Base-by-base conservation (phyloP, 257 asterid genomes). In the Solanum habrochaites region DNA sequence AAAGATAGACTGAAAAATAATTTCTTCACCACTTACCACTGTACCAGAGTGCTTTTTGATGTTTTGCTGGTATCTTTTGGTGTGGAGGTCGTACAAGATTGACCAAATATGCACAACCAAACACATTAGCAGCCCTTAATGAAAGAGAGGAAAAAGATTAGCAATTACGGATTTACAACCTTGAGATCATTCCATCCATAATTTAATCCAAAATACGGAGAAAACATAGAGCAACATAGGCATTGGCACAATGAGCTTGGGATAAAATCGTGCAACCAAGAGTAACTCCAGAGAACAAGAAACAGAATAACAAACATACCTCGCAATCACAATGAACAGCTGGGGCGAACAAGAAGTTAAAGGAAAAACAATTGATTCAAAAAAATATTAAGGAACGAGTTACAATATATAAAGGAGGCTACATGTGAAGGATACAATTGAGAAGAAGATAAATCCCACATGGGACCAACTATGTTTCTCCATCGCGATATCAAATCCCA, bases 381-480 rank as follows among this genome's bases (percentile, higher is more conserved):
- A 88, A 67, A 37, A 88, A 87, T 78, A 62, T 81, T 82, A 58
- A 83, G 85, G 37, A 70, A 72, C 72, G 18, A 43, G 49, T 62
- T 58, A 71, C 70, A 56, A 82, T 66, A 25, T 40, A 11, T 29
- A 82, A 67, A 83, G 15, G 47, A 78, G 67, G 87, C 72, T 64
- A 29, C 77, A 60, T 32, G 83, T 45, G 42, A 90, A 94, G 99
- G 99, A 97, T 95, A 97, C 99, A 88, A 97, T 93, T 89, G 99
- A 97, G 93, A 96, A 97, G 88, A 95, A 95, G 93, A 97, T 97
- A 88, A 97, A 97, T 93, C 99, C 99, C 91, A 96, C 85, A 87
- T 97, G 99, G 77, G 99, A 95, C 99, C 98, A 96, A 93, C 99
- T 95, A 93, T 96, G 99, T 85, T 95, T 93, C 89, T 97, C 99